These are phyloP conservation scores for Ochetophila trinervis DNA, from an alignment of 306 rosid genomes.

Conservation along the genomic window DNA sequence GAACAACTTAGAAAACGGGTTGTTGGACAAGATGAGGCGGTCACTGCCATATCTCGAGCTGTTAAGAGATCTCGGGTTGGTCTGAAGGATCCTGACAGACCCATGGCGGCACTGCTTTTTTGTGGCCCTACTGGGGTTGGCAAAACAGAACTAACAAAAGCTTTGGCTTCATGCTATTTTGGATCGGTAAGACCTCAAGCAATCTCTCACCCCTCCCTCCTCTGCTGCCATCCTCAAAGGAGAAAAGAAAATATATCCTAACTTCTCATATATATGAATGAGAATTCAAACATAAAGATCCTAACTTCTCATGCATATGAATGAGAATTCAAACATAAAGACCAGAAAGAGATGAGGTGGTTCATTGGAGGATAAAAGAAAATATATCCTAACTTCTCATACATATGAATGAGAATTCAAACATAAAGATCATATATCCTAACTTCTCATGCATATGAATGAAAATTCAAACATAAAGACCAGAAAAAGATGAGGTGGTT, in stretches of 20 bases:
- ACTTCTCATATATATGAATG: too few relatives aligned
- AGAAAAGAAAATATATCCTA: too few relatives aligned
- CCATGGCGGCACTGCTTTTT: conserved; percentile 70
- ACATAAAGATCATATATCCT: too few relatives aligned
- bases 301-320: neutral
- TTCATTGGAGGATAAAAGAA: too few relatives aligned
- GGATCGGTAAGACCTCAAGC: conserved; percentile 60
- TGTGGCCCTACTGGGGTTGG: conserved; percentile 94
- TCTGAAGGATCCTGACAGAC: conserved; percentile 75
- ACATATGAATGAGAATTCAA: too few relatives aligned
- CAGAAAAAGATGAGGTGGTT: neutral
- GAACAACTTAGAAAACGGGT: conserved; percentile 60
- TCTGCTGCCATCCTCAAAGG: too few relatives aligned
- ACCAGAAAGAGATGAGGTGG: neutral
- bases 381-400: too few relatives aligned
- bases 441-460: neutral
- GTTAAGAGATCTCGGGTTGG: conserved; percentile 76
- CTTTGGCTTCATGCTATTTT: conserved; percentile 70
- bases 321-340: neutral
- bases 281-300: too few relatives aligned
- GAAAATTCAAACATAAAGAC: neutral
- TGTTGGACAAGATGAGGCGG: conserved; percentile 85
- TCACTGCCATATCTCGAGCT: conserved; percentile 67
- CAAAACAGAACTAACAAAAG: conserved; percentile 77
- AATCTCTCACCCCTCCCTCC: too few relatives aligned